Conservation (phyloP, 2,329 filamentous ascomycete genomes). For the Fusarium annulatum region DNA sequence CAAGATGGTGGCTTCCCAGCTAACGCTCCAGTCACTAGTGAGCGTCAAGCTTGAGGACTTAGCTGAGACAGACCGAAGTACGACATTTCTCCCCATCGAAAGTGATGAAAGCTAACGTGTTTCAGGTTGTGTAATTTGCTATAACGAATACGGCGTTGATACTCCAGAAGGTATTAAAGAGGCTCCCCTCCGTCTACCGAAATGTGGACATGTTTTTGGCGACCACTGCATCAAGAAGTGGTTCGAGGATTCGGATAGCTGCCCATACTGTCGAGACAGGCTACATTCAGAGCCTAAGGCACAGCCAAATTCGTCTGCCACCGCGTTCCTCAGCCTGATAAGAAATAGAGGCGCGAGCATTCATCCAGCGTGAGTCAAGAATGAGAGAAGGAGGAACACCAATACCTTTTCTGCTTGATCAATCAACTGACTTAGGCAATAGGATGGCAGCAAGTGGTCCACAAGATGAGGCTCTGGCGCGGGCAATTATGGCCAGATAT, state of each 20-base stretch:
- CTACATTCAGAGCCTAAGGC: conserved; percentile 61
- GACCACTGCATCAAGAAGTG: conserved; percentile 73
- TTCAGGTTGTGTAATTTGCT: conserved; percentile 71
- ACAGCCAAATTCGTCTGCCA: conserved; percentile 24
- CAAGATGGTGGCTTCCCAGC: conserved; percentile 61
- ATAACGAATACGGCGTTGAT: conserved; percentile 68
- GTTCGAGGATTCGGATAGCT: conserved; percentile 71
- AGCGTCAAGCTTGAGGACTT: conserved; percentile 59
- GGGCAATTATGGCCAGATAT: conserved; percentile 24
- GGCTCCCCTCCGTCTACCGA: conserved; percentile 66
- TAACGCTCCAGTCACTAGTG: conserved; percentile 59
- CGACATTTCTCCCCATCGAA: conserved; percentile 32
- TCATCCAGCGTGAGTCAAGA: conserved; percentile 38
- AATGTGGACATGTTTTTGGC: conserved; percentile 73
- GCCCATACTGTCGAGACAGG: conserved; percentile 73
- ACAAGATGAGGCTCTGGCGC: conserved; percentile 38
- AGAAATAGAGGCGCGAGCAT: conserved; percentile 41
- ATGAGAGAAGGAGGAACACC: neutral
- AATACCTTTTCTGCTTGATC: neutral
- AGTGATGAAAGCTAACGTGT: conserved; percentile 15
- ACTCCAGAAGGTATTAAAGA: conserved; percentile 70
- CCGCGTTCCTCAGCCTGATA: conserved; percentile 49
- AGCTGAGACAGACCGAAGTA: conserved; percentile 60
- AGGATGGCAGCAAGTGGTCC: conserved; percentile 11
- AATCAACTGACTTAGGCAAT: conserved; percentile 18